Conservation (phyloP, 2,329 filamentous ascomycete species). For the Penicillium sp. region DNA sequence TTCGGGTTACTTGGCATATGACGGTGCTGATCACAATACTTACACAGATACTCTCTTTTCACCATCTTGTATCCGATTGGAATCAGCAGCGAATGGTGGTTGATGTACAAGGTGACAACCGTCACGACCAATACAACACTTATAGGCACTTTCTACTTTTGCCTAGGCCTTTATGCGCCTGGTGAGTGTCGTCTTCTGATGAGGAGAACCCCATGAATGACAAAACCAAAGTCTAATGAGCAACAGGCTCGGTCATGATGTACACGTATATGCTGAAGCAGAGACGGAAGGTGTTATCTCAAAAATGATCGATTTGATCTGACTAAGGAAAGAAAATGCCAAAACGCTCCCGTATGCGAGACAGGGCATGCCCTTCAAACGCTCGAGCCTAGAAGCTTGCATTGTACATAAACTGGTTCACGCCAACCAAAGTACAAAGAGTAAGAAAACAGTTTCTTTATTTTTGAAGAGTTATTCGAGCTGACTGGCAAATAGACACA, state of each 20-base stretch:
- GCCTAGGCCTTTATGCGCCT: constrained; percentile 32
- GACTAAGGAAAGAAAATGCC: no score
- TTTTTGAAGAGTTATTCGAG: no score
- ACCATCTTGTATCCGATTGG: constrained; percentile 33
- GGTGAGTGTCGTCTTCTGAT: constrained; percentile 20
- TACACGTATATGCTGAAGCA: constrained; percentile 38
- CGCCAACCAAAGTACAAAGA: no score
- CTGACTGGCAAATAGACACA: no score
- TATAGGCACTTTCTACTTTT: constrained; percentile 29
- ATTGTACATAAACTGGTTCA: no score
- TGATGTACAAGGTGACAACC: constrained; percentile 31
- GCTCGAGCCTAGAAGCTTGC: no score
- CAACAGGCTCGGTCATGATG: constrained; percentile 35
- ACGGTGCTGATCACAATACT: not conserved
- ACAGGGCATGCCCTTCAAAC: no score
- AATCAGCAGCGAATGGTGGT: constrained; percentile 35
- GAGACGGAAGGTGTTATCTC: constrained; percentile 26
- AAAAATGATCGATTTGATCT: not conserved
- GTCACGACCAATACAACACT: constrained; percentile 14
- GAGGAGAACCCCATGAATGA: not conserved
- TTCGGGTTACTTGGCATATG: not conserved
- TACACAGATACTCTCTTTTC: constrained; percentile 34
- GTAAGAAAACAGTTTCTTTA: no score
- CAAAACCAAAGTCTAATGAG: not conserved
- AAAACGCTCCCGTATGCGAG: no score